phyloP scores from a whole-genome alignment of 768 basidiomycete genomes.

The Mycena leptocephala region DNA sequence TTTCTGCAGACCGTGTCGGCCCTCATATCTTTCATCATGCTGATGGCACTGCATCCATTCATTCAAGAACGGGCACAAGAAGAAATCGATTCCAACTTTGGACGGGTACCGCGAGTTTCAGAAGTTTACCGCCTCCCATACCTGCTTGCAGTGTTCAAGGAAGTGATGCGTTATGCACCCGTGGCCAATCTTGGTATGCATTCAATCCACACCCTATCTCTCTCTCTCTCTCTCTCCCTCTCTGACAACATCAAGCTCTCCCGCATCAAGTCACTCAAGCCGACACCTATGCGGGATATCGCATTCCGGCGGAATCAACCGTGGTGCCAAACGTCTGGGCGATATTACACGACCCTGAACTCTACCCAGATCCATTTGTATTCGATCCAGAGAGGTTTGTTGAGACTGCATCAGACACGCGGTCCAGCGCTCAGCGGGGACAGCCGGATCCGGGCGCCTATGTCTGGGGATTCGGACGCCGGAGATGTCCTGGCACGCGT shows the following conservation, averaged over 20 bases:
- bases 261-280: conserved; percentile 60
- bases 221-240: not conserved
- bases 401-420: not conserved
- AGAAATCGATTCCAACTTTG: conserved; percentile 58
- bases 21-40: conserved; percentile 61
- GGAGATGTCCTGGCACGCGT: conserved; percentile 50
- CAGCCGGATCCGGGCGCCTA: conserved; percentile 53
- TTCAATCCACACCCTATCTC: not conserved
- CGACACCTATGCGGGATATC: conserved; percentile 62
- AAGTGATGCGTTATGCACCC: conserved; percentile 58
- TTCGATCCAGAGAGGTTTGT: conserved; percentile 60
- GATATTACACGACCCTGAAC: conserved; percentile 58
- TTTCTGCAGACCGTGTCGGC: conserved; percentile 63
- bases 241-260: conserved; percentile 48
- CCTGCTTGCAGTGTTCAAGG: conserved; percentile 56
- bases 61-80: conserved; percentile 57
- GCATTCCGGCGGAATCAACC: conserved; percentile 62
- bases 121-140: conserved; percentile 50
- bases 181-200: conserved; percentile 56
- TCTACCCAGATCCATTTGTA: conserved; percentile 57
- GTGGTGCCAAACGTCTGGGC: conserved; percentile 67
- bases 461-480: conserved; percentile 52
- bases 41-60: conserved; percentile 64
- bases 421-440: not conserved
- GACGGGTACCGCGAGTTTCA: conserved; percentile 51